phyloP scores from a whole-genome alignment of 768 basidiomycete genomes.

The Hypholoma fasciculare region DNA sequence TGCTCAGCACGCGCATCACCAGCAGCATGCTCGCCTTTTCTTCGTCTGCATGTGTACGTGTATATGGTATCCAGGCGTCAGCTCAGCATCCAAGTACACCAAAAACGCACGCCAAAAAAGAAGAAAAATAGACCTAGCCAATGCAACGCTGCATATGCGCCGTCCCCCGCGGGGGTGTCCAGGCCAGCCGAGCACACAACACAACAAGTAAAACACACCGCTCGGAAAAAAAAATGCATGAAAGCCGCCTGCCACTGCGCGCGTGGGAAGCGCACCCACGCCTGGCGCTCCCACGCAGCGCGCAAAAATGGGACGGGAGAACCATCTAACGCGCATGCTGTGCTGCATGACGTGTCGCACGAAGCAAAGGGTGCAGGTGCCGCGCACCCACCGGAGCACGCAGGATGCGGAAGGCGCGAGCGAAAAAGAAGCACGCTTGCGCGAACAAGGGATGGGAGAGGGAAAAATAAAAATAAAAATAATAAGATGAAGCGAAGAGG shows the following conservation, averaged over 20 bases:
- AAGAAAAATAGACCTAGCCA: too few species aligned
- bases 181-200: too few species aligned
- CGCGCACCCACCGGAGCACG: too few species aligned
- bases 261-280: background rate
- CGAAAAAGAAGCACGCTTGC: too few species aligned
- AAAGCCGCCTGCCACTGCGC: background rate
- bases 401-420: too few species aligned
- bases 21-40: conserved; percentile 94
- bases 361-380: too few species aligned
- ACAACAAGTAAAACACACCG: too few species aligned
- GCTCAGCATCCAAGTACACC: background rate
- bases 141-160: too few species aligned
- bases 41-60: conserved; percentile 55
- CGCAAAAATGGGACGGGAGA: background rate
- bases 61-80: background rate
- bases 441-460: too few species aligned
- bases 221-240: background rate
- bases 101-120: too few species aligned
- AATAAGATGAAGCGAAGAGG: conserved; percentile 2
- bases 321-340: background rate
- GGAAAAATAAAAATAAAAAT: conserved; percentile 1
- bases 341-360: background rate
- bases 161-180: too few species aligned
- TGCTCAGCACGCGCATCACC: conserved; percentile 95
- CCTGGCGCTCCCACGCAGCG: background rate